These are phyloP conservation scores for Isatis lusitanica DNA, from an alignment of 441 rosid genomes.

Conservation along the genomic window DNA sequence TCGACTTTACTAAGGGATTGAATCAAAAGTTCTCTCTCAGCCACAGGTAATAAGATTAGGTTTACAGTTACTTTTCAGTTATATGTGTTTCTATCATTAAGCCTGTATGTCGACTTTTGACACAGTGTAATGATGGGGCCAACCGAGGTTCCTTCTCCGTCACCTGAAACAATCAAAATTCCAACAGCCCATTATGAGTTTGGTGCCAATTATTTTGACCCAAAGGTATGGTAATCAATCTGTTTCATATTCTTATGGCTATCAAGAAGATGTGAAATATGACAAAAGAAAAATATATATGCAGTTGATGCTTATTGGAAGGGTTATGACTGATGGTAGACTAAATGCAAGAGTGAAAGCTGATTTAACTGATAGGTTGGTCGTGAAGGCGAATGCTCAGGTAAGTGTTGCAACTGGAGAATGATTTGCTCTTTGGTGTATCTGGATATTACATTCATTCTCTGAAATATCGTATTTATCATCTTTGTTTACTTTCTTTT, in stretches of 20 bases:
- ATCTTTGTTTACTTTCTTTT: slow-evolving; percentile 20
- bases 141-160: slow-evolving; percentile 83
- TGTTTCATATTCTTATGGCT: not conserved
- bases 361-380: slow-evolving; percentile 74
- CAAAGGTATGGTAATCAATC: slow-evolving; percentile 45
- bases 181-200: slow-evolving; percentile 91
- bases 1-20: slow-evolving; percentile 88
- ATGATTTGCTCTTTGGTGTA: not conserved
- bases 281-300: not conserved
- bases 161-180: slow-evolving; percentile 76
- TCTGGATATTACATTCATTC: not conserved
- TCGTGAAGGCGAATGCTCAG: slow-evolving; percentile 83
- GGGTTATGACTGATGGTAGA: slow-evolving; percentile 89
- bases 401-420: slow-evolving; percentile 32
- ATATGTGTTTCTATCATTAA: not conserved
- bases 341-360: slow-evolving; percentile 83
- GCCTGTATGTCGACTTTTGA: slow-evolving; percentile 13
- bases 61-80: not conserved
- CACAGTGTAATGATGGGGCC: slow-evolving; percentile 89
- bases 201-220: slow-evolving; percentile 85
- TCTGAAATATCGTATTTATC: not conserved
- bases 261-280: slow-evolving; percentile 13
- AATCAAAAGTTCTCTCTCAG: slow-evolving; percentile 85
- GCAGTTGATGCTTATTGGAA: slow-evolving; percentile 90
- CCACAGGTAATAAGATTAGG: slow-evolving; percentile 57